Evolutionary conservation across 352 stramenopile genomes (phyloP), one percentile per base, ranked within the genome.

Genomic region (Pythium volutum): DNA sequence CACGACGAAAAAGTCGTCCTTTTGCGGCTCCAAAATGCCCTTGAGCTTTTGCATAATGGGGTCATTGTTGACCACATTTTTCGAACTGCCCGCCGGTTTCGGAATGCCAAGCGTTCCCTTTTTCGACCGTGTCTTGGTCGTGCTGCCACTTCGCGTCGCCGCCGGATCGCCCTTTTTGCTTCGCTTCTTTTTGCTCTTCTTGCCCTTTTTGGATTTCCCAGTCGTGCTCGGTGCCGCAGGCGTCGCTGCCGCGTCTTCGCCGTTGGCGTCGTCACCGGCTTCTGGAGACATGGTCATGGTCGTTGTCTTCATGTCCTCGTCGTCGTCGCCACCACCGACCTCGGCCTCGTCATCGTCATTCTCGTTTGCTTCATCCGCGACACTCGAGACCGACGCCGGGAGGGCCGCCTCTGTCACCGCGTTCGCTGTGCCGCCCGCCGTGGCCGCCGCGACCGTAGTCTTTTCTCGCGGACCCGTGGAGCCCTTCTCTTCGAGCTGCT

Each of bases 1-100:
- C 10, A 98, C 97, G 36, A 99, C 97, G 70, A 99, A 97, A 56
- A 99, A 99, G 64, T 97, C 97, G 25, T 99, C 96, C 67, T 99
- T 99, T 82, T 99, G 98, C n/a, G 96, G 96, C 53, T 98, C 87
- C 46, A 99, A 88, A 49, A 98, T 98, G 23, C 97, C 92, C 41
- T 98, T 97, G 11, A 99, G 87, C 68, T 98, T 98, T 56, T 97
- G 87, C 95, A 99, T 99, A 25, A 99, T 87, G 46, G 93, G 95
- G 60, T 99, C 96, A 50, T 66, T 80, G 55, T 94, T 94, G 16
- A 94, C 71, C 12, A 85, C 80, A 25, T 82, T 87, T 66, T 94
- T 95, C 26, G 76, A 79, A 41, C 62, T 89, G 29, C 71, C 62
- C 22, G 53, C 77, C 29, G 74, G 69, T 22, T 74, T 77, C 5